Evolutionary conservation across 2,329 filamentous ascomycete species (phyloP).

Genomic region (Xylariaceae sp.): DNA sequence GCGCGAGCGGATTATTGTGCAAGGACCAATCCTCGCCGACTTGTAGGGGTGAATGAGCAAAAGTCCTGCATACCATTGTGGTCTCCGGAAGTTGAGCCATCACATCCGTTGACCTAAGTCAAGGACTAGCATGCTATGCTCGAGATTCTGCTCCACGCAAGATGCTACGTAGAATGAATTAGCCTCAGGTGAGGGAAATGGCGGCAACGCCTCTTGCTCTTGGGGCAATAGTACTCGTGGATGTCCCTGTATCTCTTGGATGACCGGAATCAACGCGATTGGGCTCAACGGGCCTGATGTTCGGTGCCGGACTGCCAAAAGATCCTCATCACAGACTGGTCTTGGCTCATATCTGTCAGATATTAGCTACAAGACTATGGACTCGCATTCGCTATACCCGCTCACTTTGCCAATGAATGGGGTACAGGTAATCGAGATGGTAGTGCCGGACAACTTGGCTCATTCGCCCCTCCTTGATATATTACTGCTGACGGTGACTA

Average conservation of each 20-base stretch:
- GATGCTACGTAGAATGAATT: neutral
- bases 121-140: slow-evolving; percentile 19
- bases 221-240: slow-evolving; percentile 8
- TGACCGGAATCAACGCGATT: neutral
- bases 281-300: neutral
- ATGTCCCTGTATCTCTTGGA: slow-evolving; percentile 3
- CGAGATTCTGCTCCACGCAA: slow-evolving; percentile 16
- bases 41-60: slow-evolving; percentile 15
- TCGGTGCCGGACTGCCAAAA: slow-evolving; percentile 3
- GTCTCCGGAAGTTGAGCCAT: slow-evolving; percentile 11
- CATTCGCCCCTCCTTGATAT: neutral
- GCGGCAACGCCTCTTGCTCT: slow-evolving; percentile 3
- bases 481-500: neutral
- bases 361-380: slow-evolving; percentile 13
- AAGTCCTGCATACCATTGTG: slow-evolving; percentile 20
- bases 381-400: slow-evolving; percentile 1
- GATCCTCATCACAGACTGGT: slow-evolving; percentile 18
- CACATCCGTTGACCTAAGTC: slow-evolving; percentile 9
- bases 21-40: slow-evolving; percentile 17
- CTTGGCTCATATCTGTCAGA: slow-evolving; percentile 19
- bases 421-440: neutral
- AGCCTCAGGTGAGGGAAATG: slow-evolving; percentile 6
- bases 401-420: neutral
- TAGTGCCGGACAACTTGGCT: neutral
- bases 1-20: slow-evolving; percentile 9